phyloP scores from a whole-genome alignment of 1,284 basidiomycete species.

The Pseudomicrostroma phylloplanum region DNA sequence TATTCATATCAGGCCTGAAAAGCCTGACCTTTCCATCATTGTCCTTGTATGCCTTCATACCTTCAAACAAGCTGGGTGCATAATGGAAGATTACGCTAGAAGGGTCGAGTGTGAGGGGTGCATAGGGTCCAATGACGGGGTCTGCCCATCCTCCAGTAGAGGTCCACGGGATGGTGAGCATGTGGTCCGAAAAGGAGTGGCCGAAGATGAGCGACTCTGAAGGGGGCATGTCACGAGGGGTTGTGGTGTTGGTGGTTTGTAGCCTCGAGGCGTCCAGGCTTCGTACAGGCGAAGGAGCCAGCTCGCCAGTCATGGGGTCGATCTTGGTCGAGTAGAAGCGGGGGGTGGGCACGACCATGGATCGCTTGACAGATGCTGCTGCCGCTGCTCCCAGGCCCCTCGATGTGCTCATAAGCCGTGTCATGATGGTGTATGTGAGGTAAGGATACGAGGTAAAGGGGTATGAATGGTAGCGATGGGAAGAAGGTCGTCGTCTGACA shows the following conservation, averaged over 20 bases:
- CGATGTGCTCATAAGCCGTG: too few relatives aligned
- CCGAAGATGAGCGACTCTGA: conserved; percentile 55
- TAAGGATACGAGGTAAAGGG: too few relatives aligned
- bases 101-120: conserved; percentile 69
- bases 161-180: conserved; percentile 79
- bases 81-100: conserved; percentile 88
- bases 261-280: conserved; percentile 28
- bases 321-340: conserved; percentile 7
- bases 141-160: conserved; percentile 68
- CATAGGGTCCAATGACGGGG: conserved; percentile 78
- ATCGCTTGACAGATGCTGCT: too few relatives aligned
- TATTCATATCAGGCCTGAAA: conserved; percentile 96
- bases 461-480: too few relatives aligned
- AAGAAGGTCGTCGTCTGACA: too few relatives aligned
- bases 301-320: conserved; percentile 44
- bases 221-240: conserved; percentile 51
- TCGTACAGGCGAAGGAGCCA: conserved; percentile 19
- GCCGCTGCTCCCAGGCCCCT: too few relatives aligned
- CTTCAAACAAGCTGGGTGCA: conserved; percentile 81
- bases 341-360: not conserved
- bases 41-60: conserved; percentile 89
- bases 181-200: conserved; percentile 73
- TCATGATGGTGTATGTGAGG: too few relatives aligned
- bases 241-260: conserved; percentile 20
- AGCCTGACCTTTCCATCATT: conserved; percentile 71